Evolutionary conservation across 805 yeast genomes (phyloP).

Genomic region (Pichia rugopelliculosa): DNA sequence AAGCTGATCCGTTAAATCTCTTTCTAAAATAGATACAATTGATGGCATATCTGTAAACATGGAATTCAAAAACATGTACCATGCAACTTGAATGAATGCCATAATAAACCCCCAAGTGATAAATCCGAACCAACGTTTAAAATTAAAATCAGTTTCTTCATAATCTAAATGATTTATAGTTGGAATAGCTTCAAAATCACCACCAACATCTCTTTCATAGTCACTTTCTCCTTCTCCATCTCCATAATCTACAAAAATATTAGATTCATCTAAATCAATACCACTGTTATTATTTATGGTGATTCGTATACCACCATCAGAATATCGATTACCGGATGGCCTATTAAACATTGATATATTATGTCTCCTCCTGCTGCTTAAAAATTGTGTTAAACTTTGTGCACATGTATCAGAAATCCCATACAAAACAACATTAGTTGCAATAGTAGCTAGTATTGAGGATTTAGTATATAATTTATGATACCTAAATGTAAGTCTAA

Average conservation of each 20-base stretch:
- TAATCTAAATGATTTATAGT: not conserved
- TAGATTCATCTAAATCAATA: constrained; percentile 11
- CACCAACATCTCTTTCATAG: constrained; percentile 1
- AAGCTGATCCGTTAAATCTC: constrained; percentile 85
- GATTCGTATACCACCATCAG: not conserved
- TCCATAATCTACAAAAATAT: constrained; percentile 31
- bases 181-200: not conserved
- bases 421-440: constrained; percentile 71
- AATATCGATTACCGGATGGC: not conserved
- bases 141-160: constrained; percentile 38
- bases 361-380: not conserved
- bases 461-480: constrained; percentile 53
- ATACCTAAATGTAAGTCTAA: constrained; percentile 50
- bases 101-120: constrained; percentile 81
- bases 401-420: constrained; percentile 93
- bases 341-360: not conserved
- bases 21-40: constrained; percentile 74
- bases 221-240: constrained; percentile 7
- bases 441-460: constrained; percentile 69
- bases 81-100: constrained; percentile 77
- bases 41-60: constrained; percentile 76
- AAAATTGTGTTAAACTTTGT: constrained; percentile 47
- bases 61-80: constrained; percentile 78
- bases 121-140: constrained; percentile 68
- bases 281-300: not conserved